Evolutionary conservation across 83 land plant species (phyloP), one percentile per base, ranked within the genome.

Genomic region (Larix sibirica): DNA sequence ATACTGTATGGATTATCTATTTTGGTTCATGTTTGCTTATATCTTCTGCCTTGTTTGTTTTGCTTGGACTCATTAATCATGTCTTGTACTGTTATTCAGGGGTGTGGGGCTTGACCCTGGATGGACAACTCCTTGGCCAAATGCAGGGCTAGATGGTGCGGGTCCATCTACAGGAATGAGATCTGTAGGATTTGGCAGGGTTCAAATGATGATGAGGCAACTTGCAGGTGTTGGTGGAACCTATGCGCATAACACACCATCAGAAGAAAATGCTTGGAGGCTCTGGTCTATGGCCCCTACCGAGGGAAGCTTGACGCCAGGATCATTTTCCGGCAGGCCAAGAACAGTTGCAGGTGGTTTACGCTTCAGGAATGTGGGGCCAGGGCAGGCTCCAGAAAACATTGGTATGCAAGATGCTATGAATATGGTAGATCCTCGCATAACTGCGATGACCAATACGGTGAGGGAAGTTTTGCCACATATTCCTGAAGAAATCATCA

Each of bases 181-280:
- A 40, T 80, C 94, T 3, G 90, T 79, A 50, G 92, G 94, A 50
- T 70, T 92, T 36, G 81, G 88, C 13, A 81, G 90, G 44, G 89
- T 92, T 38, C 94, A 92, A 77, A 88, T 90, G 90, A 86, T 92
- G 90, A 90, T 92, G 94, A 90, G 94, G 70, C 94, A 92, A 14
- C 89, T 92, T 63, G 88, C 94, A 62, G 86, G 92, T 38, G 94
- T 90, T 4, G 85, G 90, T 68, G 92, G 89, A 81, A 84, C 84
- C 23, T 89, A 90, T 67, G 85, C 89, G 3, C 92, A 85, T 71
- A n/a, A 12, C 56, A 80, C 79, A 77, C 64, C 88, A 16, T 81
- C 88, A 62, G 94, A 91, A 79, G 89, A 90, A 80, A 26, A 86
- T 76, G 24, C 92, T 23, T 90, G 90, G 92, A 88, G 84, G 78